Percentiles rank a stretch among this genome's conserved stretches.
phyloP scores from a whole-genome alignment of 2,329 filamentous ascomycete species.

The Ceratocystis colombiana region DNA sequence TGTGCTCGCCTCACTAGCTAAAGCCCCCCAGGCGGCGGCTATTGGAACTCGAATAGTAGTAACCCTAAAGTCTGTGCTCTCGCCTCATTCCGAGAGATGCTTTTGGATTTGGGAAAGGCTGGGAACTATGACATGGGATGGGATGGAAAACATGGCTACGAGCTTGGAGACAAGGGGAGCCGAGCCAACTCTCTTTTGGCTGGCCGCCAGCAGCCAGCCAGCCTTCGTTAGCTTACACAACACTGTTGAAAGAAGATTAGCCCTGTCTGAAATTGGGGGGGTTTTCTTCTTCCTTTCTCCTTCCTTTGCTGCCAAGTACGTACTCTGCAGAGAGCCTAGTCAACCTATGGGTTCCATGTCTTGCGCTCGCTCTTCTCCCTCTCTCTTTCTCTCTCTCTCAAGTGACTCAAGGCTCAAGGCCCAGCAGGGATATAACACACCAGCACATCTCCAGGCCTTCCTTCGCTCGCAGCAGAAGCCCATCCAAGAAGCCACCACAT shows the following conservation, averaged over 20 bases:
- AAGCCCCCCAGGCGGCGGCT: neutral
- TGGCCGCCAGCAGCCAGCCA: neutral
- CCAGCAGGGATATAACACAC: neutral
- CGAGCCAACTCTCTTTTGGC: neutral
- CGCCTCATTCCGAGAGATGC: constrained; percentile 5
- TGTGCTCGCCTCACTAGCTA: neutral
- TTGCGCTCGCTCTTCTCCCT: neutral
- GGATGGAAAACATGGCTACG: neutral
- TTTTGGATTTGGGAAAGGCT: neutral
- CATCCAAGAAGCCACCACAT: neutral
- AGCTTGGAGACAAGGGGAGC: neutral
- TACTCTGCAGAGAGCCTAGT: neutral
- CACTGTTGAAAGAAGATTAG: neutral
- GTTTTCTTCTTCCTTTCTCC: neutral
- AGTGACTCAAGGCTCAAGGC: too few relatives aligned
- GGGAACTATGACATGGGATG: neutral
- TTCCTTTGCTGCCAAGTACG: neutral
- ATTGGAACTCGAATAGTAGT: neutral
- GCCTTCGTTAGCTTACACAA: neutral
- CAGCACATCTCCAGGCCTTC: neutral
- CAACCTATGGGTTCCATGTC: neutral
- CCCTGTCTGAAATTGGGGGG: neutral
- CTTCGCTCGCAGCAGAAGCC: neutral
- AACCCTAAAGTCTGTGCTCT: constrained; percentile 10
- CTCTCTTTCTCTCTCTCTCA: neutral